Conservation (phyloP, 495 filamentous ascomycete genomes). For the Penicillium herquei region DNA sequence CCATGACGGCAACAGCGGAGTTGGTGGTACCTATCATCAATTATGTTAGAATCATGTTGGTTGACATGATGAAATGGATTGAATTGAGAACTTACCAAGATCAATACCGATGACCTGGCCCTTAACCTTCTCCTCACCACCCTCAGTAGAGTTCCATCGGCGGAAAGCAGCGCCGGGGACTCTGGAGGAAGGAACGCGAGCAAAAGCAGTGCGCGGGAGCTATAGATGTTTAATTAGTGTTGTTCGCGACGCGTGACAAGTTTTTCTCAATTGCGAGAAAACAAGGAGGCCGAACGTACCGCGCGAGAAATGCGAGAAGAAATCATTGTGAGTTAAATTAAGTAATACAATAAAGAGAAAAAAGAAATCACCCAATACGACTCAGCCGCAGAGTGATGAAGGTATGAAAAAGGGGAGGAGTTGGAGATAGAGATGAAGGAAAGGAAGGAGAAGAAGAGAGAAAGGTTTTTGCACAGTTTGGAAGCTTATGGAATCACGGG, state of each 20-base stretch:
- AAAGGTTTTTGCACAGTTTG: conserved; percentile 31
- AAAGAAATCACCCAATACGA: conserved; percentile 35
- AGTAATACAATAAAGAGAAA: conserved; percentile 40
- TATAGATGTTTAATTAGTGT: conserved; percentile 25
- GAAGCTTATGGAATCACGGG: conserved; percentile 43
- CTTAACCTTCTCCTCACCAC: conserved; percentile 83
- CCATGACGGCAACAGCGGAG: conserved; percentile 96
- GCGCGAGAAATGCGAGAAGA: conserved; percentile 57
- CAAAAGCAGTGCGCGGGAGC: conserved; percentile 48
- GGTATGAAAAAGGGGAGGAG: conserved; percentile 27
- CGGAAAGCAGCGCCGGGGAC: conserved; percentile 58
- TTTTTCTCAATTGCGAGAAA: background rate
- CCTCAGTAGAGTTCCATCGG: conserved; percentile 80
- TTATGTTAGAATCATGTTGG: conserved; percentile 23
- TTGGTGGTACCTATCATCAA: conserved; percentile 79
- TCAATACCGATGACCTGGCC: conserved; percentile 98
- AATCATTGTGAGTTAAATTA: conserved; percentile 51
- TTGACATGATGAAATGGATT: background rate
- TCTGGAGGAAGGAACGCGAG: conserved; percentile 53
- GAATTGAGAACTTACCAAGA: conserved; percentile 66
- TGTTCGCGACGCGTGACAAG: conserved; percentile 19
- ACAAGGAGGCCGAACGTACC: conserved; percentile 56
- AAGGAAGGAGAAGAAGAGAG: conserved; percentile 16
- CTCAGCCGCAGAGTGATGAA: conserved; percentile 41
- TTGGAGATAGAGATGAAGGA: conserved; percentile 29